A percentile compares a stretch with the other conserved stretches of the same genome.
Evolutionary conservation across 2,329 filamentous ascomycete species (phyloP).

Genomic region (Ceratocystis cacaofunesta): DNA sequence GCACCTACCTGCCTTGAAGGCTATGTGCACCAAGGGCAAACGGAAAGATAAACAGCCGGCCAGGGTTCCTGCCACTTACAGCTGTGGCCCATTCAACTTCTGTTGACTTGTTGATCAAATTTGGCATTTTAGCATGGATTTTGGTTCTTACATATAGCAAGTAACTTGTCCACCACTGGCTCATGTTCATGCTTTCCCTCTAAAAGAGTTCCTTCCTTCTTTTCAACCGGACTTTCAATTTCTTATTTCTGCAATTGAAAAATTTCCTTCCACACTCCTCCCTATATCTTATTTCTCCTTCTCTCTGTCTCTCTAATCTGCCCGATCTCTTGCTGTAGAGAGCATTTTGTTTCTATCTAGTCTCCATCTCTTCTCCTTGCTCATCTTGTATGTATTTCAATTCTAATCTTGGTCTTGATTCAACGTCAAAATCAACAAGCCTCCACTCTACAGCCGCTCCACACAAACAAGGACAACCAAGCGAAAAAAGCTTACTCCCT

Average conservation of each 20-base stretch:
- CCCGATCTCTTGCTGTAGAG: constrained; percentile 8
- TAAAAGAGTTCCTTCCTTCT: constrained; percentile 3
- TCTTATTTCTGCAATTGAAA: constrained; percentile 12
- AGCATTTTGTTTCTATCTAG: background rate
- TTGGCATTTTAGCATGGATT: constrained; percentile 5
- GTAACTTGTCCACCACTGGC: background rate
- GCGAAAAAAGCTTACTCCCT: constrained; percentile 4
- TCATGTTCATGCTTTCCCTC: background rate
- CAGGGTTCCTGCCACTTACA: background rate
- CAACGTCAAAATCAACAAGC: constrained; percentile 1
- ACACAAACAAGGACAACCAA: constrained; percentile 5
- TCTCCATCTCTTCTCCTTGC: background rate
- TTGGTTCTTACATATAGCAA: constrained; percentile 9
- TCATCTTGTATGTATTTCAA: constrained; percentile 6
- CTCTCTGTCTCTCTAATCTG: constrained; percentile 19
- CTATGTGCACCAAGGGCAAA: background rate
- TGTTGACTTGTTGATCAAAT: constrained; percentile 7
- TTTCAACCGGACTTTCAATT: background rate
- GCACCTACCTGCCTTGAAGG: background rate
- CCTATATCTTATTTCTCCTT: background rate
- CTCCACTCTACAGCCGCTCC: background rate
- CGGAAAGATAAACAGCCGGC: background rate
- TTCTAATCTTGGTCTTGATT: background rate
- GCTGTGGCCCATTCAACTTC: background rate
- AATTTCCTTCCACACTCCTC: no score